These are phyloP conservation scores for Santalum album DNA, from an alignment of 164 flowering plant genomes.

Conservation along the genomic window DNA sequence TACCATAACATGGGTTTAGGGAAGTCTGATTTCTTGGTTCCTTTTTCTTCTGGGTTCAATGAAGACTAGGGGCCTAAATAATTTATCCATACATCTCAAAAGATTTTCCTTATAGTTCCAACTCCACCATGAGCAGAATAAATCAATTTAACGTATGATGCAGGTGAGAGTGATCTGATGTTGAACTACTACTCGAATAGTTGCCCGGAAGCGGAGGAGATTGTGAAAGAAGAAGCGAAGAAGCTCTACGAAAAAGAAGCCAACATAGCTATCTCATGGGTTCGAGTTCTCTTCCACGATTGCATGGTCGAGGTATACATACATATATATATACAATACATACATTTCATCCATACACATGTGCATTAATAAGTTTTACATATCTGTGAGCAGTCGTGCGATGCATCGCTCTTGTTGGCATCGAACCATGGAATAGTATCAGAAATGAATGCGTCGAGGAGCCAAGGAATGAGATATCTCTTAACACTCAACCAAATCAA, in stretches of 20 bases:
- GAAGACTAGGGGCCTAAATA: too few relatives aligned
- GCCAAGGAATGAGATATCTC: conserved; percentile 81
- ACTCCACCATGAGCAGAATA: too few relatives aligned
- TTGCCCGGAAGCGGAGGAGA: conserved; percentile 82
- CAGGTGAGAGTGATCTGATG: conserved; percentile 35
- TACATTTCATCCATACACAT: too few relatives aligned
- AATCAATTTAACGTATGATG: not conserved
- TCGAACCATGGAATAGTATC: conserved; percentile 25
- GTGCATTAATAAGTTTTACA: too few relatives aligned
- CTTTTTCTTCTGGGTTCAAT: too few relatives aligned
- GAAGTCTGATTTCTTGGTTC: too few relatives aligned
- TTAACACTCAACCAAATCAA: conserved; percentile 66
- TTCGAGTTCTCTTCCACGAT: conserved; percentile 81
- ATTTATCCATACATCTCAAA: too few relatives aligned
- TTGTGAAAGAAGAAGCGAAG: conserved; percentile 57
- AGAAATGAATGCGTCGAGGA: conserved; percentile 50
- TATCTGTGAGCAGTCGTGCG: conserved; percentile 47
- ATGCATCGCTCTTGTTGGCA: conserved; percentile 69
- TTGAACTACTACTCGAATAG: conserved; percentile 49
- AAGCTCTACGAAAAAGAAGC: conserved; percentile 50
- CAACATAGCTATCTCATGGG: conserved; percentile 82
- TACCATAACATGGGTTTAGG: too few relatives aligned
- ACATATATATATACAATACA: too few relatives aligned
- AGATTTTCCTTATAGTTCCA: too few relatives aligned
- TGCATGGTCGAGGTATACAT: conserved; percentile 61